phyloP scores from a whole-genome alignment of 306 rosid genomes.

The Quillaja saponaria region DNA sequence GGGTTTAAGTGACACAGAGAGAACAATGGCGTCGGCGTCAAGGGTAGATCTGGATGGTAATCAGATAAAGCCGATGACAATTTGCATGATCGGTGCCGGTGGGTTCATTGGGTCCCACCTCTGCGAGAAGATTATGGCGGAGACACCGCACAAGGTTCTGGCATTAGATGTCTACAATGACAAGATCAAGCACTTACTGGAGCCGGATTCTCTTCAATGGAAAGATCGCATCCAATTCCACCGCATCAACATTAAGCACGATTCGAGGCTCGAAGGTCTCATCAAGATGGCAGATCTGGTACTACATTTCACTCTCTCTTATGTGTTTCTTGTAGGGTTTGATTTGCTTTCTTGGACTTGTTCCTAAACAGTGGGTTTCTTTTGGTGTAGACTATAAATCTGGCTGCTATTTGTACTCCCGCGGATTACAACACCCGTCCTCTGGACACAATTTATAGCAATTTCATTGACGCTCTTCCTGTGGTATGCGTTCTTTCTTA shows the following conservation, averaged over 20 bases:
- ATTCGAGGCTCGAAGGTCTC: constrained; percentile 85
- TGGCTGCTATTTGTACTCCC: constrained; percentile 94
- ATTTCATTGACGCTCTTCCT: constrained; percentile 90
- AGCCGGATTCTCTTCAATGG: constrained; percentile 68
- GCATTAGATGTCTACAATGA: constrained; percentile 85
- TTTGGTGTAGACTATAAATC: constrained; percentile 66
- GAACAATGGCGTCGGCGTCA: constrained; percentile 50
- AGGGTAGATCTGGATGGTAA: constrained; percentile 81
- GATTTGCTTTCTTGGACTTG: background rate
- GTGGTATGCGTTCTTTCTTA: constrained; percentile 54
- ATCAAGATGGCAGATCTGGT: constrained; percentile 94
- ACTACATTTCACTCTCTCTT: background rate
- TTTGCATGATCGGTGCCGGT: constrained; percentile 96
- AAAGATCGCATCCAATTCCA: constrained; percentile 79
- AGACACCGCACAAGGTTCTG: constrained; percentile 78
- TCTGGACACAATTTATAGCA: constrained; percentile 86
- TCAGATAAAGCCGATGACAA: constrained; percentile 70
- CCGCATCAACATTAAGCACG: constrained; percentile 88
- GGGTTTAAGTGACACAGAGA: too few species aligned
- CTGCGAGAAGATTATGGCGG: constrained; percentile 76
- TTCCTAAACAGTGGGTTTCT: background rate
- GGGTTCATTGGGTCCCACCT: constrained; percentile 96
- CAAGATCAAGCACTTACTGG: constrained; percentile 86
- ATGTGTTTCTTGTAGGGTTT: background rate
- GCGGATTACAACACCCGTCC: constrained; percentile 97